These are phyloP conservation scores for Ceriops tagal DNA, from an alignment of 345 rosid genomes.

Conservation along the genomic window DNA sequence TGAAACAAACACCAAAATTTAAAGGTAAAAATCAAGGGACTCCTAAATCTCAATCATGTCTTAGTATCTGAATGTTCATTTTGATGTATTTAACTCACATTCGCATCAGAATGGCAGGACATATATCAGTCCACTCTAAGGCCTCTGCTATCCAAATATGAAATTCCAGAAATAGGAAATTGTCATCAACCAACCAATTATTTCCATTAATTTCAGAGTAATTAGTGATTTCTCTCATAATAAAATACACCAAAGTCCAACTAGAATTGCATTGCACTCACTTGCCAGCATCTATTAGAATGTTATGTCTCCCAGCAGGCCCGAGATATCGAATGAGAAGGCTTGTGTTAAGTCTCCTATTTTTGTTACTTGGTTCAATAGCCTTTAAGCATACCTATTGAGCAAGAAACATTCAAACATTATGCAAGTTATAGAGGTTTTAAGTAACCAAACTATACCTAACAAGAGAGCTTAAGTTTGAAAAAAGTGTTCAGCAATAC, in stretches of 20 bases:
- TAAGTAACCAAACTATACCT: slow-evolving; percentile 7
- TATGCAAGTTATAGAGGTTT: slow-evolving; percentile 1
- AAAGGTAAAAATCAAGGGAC: no score
- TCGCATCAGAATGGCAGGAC: neutral
- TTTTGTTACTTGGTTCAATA: slow-evolving; percentile 63
- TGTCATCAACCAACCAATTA: neutral
- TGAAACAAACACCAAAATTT: no score
- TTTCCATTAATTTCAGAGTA: neutral
- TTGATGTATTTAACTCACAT: no score
- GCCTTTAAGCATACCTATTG: slow-evolving; percentile 81
- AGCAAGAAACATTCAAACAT: slow-evolving; percentile 12
- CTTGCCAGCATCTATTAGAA: slow-evolving; percentile 91
- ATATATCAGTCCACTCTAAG: no score
- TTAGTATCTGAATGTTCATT: no score
- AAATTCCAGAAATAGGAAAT: neutral
- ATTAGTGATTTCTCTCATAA: neutral
- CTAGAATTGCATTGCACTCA: slow-evolving; percentile 40
- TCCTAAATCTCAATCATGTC: no score
- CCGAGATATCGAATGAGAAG: slow-evolving; percentile 59
- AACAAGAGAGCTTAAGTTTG: neutral
- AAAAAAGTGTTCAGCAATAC: slow-evolving; percentile 36
- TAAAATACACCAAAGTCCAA: neutral
- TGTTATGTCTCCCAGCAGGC: slow-evolving; percentile 47
- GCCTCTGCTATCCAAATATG: no score
- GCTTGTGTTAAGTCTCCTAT: slow-evolving; percentile 75